Evolutionary conservation across 73 alveolate genomes (phyloP), one percentile per base, ranked within the genome.

Genomic region (Paramecium sexaurelia): DNA sequence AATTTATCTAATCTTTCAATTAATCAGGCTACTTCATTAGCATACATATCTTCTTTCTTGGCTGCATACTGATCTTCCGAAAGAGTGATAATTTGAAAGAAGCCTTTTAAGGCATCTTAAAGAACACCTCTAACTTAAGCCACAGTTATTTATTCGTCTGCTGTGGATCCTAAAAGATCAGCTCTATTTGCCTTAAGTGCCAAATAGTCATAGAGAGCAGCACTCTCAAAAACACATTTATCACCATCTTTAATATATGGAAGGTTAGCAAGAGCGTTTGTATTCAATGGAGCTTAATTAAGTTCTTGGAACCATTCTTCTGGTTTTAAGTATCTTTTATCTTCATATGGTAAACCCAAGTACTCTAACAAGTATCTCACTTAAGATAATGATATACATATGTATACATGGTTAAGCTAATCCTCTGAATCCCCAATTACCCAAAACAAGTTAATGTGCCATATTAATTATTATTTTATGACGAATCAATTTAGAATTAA

Each of bases 401-500:
- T n/a, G n/a, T n/a, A 19, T 78, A 78, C 90, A 40, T 69, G 91
- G 61, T 84, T 91, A 45, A 32, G 84, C 95, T 1, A 45, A 33
- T 37, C 95, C 95, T 45, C 95, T 85, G 36, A 84, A 26, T 33
- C 83, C 87, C 94, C 95, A 91, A 66, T 91, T 87, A 1, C 95
- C 95, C 1, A 91, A 40, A 19, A 85, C 88, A 19, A 88, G 87
- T 67, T 82, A n/a, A 22, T 78, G 47, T 37, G 68, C 71, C 90
- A 78, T 78, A n/a, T 13, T 78, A 3, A 78, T 41, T 78, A 61
- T 61, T 73, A 2, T 3, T 15, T 3, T 5, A 73, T 73, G 55
- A 73, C 87, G 87, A 36, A 20, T 13, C 5, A 33, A 73, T 73
- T 61, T 22, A 45, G 39, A 29, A 26, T 13, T 61, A 61, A 61